Evolutionary conservation across 768 basidiomycete species (phyloP).

Genomic region (Cubamyces sp.): DNA sequence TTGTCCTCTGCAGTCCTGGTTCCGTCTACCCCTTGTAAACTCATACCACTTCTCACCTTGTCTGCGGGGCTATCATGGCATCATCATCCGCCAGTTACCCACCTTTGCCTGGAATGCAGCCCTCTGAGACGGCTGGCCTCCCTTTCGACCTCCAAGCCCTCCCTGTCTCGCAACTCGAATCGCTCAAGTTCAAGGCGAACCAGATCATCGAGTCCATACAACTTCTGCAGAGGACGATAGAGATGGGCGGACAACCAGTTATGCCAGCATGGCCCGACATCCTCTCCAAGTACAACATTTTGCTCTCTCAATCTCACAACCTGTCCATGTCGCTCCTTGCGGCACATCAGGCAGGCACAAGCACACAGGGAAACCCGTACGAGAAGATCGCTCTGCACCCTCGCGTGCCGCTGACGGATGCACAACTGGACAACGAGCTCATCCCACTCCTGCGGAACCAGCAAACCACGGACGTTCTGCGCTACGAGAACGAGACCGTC

Average conservation of each 20-base stretch:
- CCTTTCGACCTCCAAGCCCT: slow-evolving; percentile 42
- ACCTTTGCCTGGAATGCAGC: slow-evolving; percentile 4
- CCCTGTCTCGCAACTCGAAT: slow-evolving; percentile 74
- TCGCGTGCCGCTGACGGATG: slow-evolving; percentile 55
- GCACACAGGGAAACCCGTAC: slow-evolving; percentile 48
- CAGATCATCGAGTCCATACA: slow-evolving; percentile 82
- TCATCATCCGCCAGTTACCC: slow-evolving; percentile 9
- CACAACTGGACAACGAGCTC: slow-evolving; percentile 72
- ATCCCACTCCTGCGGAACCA: slow-evolving; percentile 77
- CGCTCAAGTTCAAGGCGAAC: slow-evolving; percentile 72
- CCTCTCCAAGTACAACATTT: slow-evolving; percentile 81
- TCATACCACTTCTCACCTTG: no score
- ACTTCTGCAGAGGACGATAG: slow-evolving; percentile 63
- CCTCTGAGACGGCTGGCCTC: slow-evolving; percentile 10
- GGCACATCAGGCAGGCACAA: slow-evolving; percentile 25
- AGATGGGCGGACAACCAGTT: slow-evolving; percentile 53
- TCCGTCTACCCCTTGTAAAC: no score
- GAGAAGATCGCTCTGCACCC: slow-evolving; percentile 69
- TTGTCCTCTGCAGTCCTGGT: no score
- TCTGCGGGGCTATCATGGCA: no score
- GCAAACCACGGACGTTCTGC: slow-evolving; percentile 77
- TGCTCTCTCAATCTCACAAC: slow-evolving; percentile 81
- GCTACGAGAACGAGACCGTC: slow-evolving; percentile 72
- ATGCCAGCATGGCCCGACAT: slow-evolving; percentile 89
- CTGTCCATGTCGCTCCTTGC: slow-evolving; percentile 67